phyloP scores from a whole-genome alignment of 495 filamentous ascomycete species.

The Xylaria nigripes region DNA sequence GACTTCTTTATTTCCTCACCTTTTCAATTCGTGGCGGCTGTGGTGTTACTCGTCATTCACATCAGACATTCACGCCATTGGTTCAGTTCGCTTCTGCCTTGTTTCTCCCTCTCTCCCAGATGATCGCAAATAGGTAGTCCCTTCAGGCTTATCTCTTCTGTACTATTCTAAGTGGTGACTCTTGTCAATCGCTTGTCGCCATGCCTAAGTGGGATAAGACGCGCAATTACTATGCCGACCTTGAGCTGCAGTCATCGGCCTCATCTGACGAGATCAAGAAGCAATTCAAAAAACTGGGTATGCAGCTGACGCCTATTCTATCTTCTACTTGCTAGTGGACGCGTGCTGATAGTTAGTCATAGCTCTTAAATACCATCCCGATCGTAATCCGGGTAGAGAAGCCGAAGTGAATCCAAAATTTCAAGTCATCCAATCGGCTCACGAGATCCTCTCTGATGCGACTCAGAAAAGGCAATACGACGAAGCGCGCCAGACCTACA shows the following conservation, averaged over 20 bases:
- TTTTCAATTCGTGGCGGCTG: too few species aligned
- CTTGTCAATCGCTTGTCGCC: slow-evolving; percentile 21
- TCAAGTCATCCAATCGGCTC: slow-evolving; percentile 73
- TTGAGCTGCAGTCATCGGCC: slow-evolving; percentile 57
- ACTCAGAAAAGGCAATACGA: slow-evolving; percentile 67
- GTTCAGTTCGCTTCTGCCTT: background rate
- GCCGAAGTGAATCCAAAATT: slow-evolving; percentile 70
- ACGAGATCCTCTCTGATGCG: slow-evolving; percentile 72
- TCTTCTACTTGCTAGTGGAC: background rate
- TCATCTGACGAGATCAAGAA: slow-evolving; percentile 69
- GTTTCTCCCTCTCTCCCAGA: background rate
- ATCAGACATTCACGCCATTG: too few species aligned
- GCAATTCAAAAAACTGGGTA: slow-evolving; percentile 79
- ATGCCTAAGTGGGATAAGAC: slow-evolving; percentile 71
- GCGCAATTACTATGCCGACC: slow-evolving; percentile 80
- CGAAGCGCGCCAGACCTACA: slow-evolving; percentile 44
- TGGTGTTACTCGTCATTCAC: too few species aligned
- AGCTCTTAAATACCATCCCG: slow-evolving; percentile 84
- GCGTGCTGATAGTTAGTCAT: slow-evolving; percentile 2
- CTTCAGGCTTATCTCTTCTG: background rate
- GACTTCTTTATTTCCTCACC: too few species aligned
- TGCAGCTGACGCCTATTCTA: background rate
- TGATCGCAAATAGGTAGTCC: background rate
- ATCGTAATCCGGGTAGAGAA: slow-evolving; percentile 80
- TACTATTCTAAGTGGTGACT: slow-evolving; percentile 3